Evolutionary conservation across 2,329 filamentous ascomycete species (phyloP).

Genomic region (Penicillium sp.): DNA sequence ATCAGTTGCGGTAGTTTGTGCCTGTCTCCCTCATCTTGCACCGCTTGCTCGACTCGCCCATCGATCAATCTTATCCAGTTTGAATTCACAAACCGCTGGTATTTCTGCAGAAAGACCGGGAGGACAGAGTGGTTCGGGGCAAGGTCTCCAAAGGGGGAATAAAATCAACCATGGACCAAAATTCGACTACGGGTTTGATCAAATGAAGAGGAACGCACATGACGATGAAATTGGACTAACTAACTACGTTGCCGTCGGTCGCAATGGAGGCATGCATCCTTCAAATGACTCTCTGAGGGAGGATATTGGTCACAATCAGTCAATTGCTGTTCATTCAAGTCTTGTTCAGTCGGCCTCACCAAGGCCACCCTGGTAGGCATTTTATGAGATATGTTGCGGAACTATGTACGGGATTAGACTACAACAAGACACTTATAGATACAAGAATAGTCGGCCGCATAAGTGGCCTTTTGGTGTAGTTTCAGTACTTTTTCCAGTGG

Average conservation of each 20-base stretch:
- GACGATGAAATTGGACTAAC: neutral
- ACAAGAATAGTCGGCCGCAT: too few relatives aligned
- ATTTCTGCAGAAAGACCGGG: neutral
- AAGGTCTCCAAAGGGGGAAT: too few relatives aligned
- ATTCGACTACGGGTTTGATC: neutral
- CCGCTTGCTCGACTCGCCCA: constrained; percentile 14
- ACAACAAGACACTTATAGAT: too few relatives aligned
- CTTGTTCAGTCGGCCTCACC: neutral
- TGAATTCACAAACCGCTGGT: neutral
- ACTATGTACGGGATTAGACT: too few relatives aligned
- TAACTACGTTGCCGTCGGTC: neutral
- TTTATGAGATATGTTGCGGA: neutral
- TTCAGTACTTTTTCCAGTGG: too few relatives aligned
- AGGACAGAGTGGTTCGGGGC: neutral
- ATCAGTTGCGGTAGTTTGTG: constrained; percentile 10
- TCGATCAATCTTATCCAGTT: neutral
- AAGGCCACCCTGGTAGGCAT: neutral
- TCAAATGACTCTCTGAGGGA: neutral
- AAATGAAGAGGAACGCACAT: neutral
- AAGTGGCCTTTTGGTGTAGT: too few relatives aligned
- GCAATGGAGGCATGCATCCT: neutral
- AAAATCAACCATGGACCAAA: neutral
- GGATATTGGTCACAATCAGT: neutral
- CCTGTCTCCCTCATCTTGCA: constrained; percentile 14
- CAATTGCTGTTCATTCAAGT: neutral